Percentiles rank a stretch among this genome's conserved stretches.
These are phyloP conservation scores for Crassisporium funariophilum DNA, from an alignment of 768 basidiomycete genomes.

Conservation along the genomic window DNA sequence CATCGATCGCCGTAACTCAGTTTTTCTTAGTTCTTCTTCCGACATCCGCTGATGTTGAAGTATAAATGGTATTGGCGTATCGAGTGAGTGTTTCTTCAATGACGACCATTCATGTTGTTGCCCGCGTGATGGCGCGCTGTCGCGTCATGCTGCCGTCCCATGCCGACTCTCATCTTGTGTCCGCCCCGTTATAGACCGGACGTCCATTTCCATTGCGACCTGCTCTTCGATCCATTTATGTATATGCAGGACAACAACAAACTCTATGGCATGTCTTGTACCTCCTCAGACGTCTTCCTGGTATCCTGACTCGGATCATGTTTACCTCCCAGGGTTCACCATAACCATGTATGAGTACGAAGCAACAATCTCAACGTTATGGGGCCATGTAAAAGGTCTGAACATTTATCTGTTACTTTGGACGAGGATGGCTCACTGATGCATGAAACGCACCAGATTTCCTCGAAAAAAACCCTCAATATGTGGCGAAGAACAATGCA, in stretches of 20 bases:
- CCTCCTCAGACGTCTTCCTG: not conserved
- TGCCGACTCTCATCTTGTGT: too few relatives aligned
- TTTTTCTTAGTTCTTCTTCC: conserved; percentile 65
- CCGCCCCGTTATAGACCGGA: conserved; percentile 52
- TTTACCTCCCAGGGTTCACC: conserved; percentile 55
- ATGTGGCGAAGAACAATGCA: conserved; percentile 59
- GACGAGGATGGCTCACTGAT: conserved; percentile 6
- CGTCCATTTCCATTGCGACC: conserved; percentile 76
- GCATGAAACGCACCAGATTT: conserved; percentile 49
- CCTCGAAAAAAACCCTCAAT: conserved; percentile 54
- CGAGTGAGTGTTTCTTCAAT: conserved; percentile 37
- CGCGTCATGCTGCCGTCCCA: conserved; percentile 23
- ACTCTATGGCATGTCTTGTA: conserved; percentile 54
- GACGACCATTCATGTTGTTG: too few relatives aligned
- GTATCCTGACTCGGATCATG: conserved; percentile 15
- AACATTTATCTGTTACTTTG: conserved; percentile 2
- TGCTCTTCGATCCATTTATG: conserved; percentile 68
- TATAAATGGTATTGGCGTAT: conserved; percentile 79
- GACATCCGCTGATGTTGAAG: conserved; percentile 63
- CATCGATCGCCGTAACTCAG: conserved; percentile 35
- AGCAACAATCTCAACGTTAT: conserved; percentile 78
- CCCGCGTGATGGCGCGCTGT: too few relatives aligned
- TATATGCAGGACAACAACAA: conserved; percentile 74
- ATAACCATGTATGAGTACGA: conserved; percentile 76
- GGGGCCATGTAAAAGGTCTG: conserved; percentile 67